Evolutionary conservation across 768 basidiomycete genomes (phyloP).

Genomic region (Albatrellus ellisii): DNA sequence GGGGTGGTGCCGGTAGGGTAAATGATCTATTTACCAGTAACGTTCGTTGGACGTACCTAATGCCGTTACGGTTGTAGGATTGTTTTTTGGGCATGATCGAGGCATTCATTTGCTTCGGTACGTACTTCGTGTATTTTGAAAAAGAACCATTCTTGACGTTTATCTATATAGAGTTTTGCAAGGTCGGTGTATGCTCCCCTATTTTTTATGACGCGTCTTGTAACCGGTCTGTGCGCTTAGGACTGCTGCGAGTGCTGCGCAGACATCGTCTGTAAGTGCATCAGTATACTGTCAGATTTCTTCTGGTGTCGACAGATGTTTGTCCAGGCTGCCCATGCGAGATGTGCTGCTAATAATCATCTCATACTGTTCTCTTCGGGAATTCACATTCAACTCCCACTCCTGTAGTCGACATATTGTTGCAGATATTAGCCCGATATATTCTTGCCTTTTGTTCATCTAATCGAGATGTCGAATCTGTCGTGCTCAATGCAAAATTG

Average conservation of each 20-base stretch:
- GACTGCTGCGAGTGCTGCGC: constrained; percentile 58
- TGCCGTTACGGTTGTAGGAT: constrained; percentile 28
- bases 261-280: constrained; percentile 54
- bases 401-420: too few species aligned
- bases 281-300: neutral
- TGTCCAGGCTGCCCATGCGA: constrained; percentile 64
- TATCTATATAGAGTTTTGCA: constrained; percentile 46
- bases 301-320: constrained; percentile 3
- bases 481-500: too few species aligned
- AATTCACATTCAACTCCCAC: too few species aligned
- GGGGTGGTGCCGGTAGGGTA: constrained; percentile 61
- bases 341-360: constrained; percentile 59
- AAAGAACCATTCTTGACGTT: neutral
- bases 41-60: constrained; percentile 3
- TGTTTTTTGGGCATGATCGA: constrained; percentile 48
- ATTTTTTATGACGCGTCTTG: neutral
- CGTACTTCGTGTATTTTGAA: constrained; percentile 15
- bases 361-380: too few species aligned
- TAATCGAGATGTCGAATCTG: too few species aligned
- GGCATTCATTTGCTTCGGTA: constrained; percentile 67
- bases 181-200: constrained; percentile 27
- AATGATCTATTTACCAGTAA: neutral
- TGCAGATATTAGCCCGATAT: too few species aligned
- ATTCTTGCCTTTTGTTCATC: too few species aligned
- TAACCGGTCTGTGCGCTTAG: constrained; percentile 20